Percentiles rank a stretch among this genome's conserved stretches.
Conservation (phyloP, 345 rosid species). For the Rhodamnia rubescens region DNA sequence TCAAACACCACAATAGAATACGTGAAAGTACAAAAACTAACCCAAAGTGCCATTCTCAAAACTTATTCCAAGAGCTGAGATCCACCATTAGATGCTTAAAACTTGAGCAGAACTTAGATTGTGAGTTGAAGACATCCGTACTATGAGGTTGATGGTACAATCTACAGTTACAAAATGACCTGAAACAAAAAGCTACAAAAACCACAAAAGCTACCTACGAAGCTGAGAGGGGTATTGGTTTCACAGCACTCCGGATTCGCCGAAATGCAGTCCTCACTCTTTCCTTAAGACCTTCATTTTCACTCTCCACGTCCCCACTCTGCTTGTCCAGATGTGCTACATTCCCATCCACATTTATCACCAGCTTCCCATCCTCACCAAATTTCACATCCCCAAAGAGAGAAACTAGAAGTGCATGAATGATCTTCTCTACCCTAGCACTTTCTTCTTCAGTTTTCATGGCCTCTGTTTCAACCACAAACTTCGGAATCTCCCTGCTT, state of each 20-base stretch:
- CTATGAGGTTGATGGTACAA: not conserved
- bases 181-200: not conserved
- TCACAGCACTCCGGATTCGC: constrained; percentile 68
- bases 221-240: constrained; percentile 56
- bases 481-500: constrained; percentile 71
- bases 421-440: constrained; percentile 63
- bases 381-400: constrained; percentile 84
- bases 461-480: constrained; percentile 46
- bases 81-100: not conserved
- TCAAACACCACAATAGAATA: not conserved
- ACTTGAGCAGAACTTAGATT: not conserved
- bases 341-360: constrained; percentile 67
- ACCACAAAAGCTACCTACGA: constrained; percentile 20
- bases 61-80: not conserved
- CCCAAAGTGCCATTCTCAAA: not conserved
- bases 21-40: not conserved
- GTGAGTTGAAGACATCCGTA: not conserved
- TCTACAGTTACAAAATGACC: not conserved
- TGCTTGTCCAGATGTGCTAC: constrained; percentile 70
- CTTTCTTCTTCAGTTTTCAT: constrained; percentile 54
- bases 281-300: constrained; percentile 78
- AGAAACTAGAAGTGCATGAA: constrained; percentile 67
- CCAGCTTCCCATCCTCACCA: constrained; percentile 71
- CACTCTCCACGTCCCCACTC: constrained; percentile 82
- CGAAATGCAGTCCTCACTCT: constrained; percentile 53